Evolutionary conservation across 805 yeast genomes (phyloP).

Genomic region (Yarrowia sp.): DNA sequence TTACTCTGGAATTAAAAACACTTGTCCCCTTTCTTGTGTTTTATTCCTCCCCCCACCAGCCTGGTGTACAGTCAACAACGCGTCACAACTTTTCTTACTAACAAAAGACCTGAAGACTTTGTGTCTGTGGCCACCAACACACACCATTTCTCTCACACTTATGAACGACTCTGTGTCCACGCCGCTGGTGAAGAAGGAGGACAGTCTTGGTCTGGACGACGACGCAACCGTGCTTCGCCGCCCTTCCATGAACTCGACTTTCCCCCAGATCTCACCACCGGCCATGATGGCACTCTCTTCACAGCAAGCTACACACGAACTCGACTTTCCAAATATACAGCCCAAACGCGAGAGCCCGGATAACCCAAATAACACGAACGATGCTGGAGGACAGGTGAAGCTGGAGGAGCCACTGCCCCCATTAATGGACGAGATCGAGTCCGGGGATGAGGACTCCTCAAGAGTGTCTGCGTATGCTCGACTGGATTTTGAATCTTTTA

Average conservation of each 20-base stretch:
- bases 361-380: neutral
- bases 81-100: neutral
- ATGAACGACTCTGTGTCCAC: slow-evolving; percentile 23
- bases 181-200: slow-evolving; percentile 21
- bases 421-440: slow-evolving; percentile 7
- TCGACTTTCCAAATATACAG: slow-evolving; percentile 22
- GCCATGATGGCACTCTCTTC: slow-evolving; percentile 23
- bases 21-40: neutral
- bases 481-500: slow-evolving; percentile 85
- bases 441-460: slow-evolving; percentile 31
- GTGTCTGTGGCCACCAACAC: slow-evolving; percentile 22
- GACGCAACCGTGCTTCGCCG: slow-evolving; percentile 22
- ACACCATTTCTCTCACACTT: neutral
- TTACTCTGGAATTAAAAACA: neutral
- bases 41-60: neutral
- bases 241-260: slow-evolving; percentile 18
- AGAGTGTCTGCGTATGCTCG: slow-evolving; percentile 46
- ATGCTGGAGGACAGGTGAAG: neutral
- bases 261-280: slow-evolving; percentile 16
- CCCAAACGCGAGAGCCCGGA: slow-evolving; percentile 23
- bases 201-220: slow-evolving; percentile 21
- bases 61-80: neutral
- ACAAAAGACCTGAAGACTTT: slow-evolving; percentile 22
- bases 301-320: slow-evolving; percentile 8
- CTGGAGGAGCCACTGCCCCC: slow-evolving; percentile 19